Conservation (phyloP, 2,329 filamentous ascomycete genomes). For the Exophiala oligosperma region DNA sequence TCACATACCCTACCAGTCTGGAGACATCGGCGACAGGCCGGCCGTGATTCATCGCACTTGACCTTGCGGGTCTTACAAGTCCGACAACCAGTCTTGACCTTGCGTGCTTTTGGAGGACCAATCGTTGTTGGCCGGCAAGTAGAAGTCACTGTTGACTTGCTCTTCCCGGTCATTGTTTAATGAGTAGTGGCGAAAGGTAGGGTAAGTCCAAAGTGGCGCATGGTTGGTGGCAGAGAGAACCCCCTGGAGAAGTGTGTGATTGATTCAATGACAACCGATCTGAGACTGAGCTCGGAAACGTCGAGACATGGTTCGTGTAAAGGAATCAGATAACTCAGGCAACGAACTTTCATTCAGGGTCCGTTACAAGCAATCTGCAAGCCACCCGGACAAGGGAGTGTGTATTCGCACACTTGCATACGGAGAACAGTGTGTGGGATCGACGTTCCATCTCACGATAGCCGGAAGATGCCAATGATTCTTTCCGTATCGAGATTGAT, state of each 20-base stretch:
- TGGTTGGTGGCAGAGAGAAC: not conserved
- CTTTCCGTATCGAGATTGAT: too few relatives aligned
- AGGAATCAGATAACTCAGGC: too few relatives aligned
- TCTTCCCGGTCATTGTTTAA: not conserved
- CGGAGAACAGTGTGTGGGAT: too few relatives aligned
- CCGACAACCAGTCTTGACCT: constrained; percentile 29
- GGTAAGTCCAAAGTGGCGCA: not conserved
- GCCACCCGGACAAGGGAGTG: too few relatives aligned
- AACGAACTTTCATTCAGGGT: too few relatives aligned
- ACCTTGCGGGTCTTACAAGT: constrained; percentile 37
- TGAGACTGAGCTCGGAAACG: not conserved
- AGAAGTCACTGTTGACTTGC: not conserved
- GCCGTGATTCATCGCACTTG: constrained; percentile 41
- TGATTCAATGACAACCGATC: not conserved
- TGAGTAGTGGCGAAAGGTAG: not conserved
- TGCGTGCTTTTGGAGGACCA: not conserved
- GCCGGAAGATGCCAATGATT: too few relatives aligned
- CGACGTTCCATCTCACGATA: too few relatives aligned
- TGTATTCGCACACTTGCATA: too few relatives aligned
- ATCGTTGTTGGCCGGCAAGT: not conserved
- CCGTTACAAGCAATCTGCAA: too few relatives aligned
- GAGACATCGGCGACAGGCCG: constrained; percentile 38
- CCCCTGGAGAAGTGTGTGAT: too few relatives aligned
- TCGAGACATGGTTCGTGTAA: not conserved
- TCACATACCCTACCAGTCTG: constrained; percentile 41